Evolutionary conservation across 805 yeast species (phyloP).

Genomic region (Monosporozyma aquatica): DNA sequence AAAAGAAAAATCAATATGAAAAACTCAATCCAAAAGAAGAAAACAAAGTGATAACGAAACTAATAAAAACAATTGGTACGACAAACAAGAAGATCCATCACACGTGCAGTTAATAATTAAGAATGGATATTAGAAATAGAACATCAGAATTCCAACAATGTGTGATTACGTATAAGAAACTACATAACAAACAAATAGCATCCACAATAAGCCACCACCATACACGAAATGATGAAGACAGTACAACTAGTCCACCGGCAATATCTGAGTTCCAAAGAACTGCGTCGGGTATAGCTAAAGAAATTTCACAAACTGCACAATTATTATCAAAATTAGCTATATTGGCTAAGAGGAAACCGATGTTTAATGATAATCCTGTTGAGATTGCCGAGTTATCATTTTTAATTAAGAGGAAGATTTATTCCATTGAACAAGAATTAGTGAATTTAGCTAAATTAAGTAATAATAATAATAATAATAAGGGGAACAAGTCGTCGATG

Average conservation of each 20-base stretch:
- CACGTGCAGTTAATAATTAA: neutral
- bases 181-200: slow-evolving; percentile 31
- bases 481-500: slow-evolving; percentile 2
- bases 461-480: neutral
- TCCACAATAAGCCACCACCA: neutral
- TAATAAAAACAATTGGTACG: too few relatives aligned
- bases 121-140: slow-evolving; percentile 54
- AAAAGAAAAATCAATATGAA: neutral
- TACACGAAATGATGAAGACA: neutral
- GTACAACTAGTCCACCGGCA: too few relatives aligned
- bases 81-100: neutral
- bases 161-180: slow-evolving; percentile 64
- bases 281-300: slow-evolving; percentile 81
- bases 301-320: slow-evolving; percentile 78
- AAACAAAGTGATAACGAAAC: neutral
- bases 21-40: neutral
- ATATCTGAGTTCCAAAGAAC: slow-evolving; percentile 52
- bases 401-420: slow-evolving; percentile 42
- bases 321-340: slow-evolving; percentile 69
- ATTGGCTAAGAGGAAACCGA: slow-evolving; percentile 79
- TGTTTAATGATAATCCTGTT: slow-evolving; percentile 88
- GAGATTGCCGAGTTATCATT: slow-evolving; percentile 89
- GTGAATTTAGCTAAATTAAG: slow-evolving; percentile 62
- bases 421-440: slow-evolving; percentile 69
- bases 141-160: slow-evolving; percentile 91